Conservation (phyloP, 1,284 basidiomycete species). For the Austropuccinia psidii region DNA sequence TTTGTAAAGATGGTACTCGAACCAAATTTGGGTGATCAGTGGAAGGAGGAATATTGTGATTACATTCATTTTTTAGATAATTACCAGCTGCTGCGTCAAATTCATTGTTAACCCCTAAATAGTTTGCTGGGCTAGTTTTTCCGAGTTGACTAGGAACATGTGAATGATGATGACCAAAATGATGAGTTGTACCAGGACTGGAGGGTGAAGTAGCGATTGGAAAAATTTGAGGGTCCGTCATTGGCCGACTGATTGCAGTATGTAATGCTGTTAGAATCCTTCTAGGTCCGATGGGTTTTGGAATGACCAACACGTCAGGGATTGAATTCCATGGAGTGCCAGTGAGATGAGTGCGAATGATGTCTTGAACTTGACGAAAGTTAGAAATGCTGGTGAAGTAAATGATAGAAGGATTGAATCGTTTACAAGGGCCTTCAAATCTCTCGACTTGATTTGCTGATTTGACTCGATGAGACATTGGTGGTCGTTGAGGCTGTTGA, state of each 20-base stretch:
- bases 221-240: constrained; percentile 76
- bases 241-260: constrained; percentile 71
- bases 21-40: not conserved
- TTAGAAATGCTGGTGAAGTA: constrained; percentile 84
- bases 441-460: constrained; percentile 19
- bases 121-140: not conserved
- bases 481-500: constrained; percentile 17
- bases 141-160: constrained; percentile 15
- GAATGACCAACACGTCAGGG: constrained; percentile 85
- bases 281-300: constrained; percentile 86
- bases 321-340: constrained; percentile 46
- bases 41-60: not conserved
- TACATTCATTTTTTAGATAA: constrained; percentile 16
- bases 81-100: constrained; percentile 25
- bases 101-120: constrained; percentile 7
- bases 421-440: constrained; percentile 34
- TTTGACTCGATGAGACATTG: constrained; percentile 22
- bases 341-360: constrained; percentile 63
- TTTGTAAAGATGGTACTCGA: constrained; percentile 7
- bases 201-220: constrained; percentile 84
- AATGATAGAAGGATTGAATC: constrained; percentile 56
- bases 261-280: constrained; percentile 80
- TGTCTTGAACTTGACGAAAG: constrained; percentile 75
- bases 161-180: constrained; percentile 36
- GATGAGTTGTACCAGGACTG: constrained; percentile 44